phyloP scores from a whole-genome alignment of 257 asterid genomes.

The Gardenia jasminoides region DNA sequence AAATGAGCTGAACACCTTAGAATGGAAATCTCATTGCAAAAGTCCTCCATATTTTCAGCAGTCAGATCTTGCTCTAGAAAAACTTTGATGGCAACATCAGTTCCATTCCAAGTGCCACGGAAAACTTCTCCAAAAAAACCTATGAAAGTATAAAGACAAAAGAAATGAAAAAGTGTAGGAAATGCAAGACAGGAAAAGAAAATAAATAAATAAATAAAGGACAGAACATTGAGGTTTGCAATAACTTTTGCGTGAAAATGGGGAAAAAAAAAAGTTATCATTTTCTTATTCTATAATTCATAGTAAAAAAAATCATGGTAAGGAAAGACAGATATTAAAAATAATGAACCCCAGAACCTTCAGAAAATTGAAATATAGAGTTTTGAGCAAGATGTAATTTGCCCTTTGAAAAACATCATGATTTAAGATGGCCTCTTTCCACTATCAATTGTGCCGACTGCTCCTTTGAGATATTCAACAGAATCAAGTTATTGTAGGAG shows the following conservation, averaged over 20 bases:
- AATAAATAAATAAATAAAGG: not conserved
- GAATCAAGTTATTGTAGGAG: not conserved
- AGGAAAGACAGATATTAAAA: not conserved
- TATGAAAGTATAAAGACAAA: constrained; percentile 17
- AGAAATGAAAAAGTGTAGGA: constrained; percentile 8
- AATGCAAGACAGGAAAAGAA: not conserved
- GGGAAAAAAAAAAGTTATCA: not conserved
- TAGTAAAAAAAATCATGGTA: not conserved
- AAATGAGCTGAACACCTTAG: constrained; percentile 54
- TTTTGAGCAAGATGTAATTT: not conserved
- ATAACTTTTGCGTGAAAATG: not conserved
- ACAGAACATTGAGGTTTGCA: not conserved
- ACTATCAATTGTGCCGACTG: not conserved
- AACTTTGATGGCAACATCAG: constrained; percentile 95
- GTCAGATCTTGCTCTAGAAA: constrained; percentile 98
- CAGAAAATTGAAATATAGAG: constrained; percentile 1
- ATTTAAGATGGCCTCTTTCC: not conserved
- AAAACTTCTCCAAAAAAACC: constrained; percentile 99
- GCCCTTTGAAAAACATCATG: not conserved
- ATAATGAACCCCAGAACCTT: not conserved
- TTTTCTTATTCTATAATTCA: not conserved
- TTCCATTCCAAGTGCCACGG: constrained; percentile 98
- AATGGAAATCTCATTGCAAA: constrained; percentile 94
- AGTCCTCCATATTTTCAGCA: constrained; percentile 98
- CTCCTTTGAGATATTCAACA: not conserved